Evolutionary conservation across 768 basidiomycete species (phyloP), one percentile per base, ranked within the genome.

Genomic region (Piloderma croceum): DNA sequence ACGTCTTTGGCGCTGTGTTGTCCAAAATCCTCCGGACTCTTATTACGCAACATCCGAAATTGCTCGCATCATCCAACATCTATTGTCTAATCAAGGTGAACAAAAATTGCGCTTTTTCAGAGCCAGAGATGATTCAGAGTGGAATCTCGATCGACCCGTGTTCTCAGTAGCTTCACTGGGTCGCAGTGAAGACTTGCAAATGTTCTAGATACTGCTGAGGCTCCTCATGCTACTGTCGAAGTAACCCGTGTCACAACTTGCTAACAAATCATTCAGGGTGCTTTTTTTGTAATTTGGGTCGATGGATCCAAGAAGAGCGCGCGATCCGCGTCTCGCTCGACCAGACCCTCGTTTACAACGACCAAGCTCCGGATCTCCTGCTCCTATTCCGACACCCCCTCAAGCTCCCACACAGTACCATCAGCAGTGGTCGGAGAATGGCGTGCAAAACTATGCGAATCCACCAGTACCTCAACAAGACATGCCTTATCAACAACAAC

Each of bases 161-260:
- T 34, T 37, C 19, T 34, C 27, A 25, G 36, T 47, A 39, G 42
- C 46, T 49, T 38, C 47, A 68, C 60, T 64, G 83, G 83, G 81
- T 84, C 67, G 74, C 74, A 47, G 57, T 74, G 86, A 70, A 75
- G 88, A 90, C 85, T 65, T 57, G 45, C 54, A 69, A 68, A 78
- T 74, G 85, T 87, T 88, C 86, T 72, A 80, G 88, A 90, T 91
- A 91, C 88, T 91, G 78, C 87, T 91, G 88, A 90, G 63, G 65
- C 68, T 46, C 57, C 58, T 36, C 41, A 25, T 37, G 36, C 21
- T 19, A n/a, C n/a, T n/a, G n/a, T n/a, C n/a, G n/a, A n/a, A n/a
- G n/a, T n/a, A n/a, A n/a, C n/a, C n/a, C n/a, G n/a, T n/a, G n/a
- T n/a, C n/a, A n/a, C n/a, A n/a, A n/a, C n/a, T n/a, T n/a, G n/a